Evolutionary conservation across 352 stramenopile genomes (phyloP), one percentile per base, ranked within the genome.

Genomic region (Pythium coloratum): DNA sequence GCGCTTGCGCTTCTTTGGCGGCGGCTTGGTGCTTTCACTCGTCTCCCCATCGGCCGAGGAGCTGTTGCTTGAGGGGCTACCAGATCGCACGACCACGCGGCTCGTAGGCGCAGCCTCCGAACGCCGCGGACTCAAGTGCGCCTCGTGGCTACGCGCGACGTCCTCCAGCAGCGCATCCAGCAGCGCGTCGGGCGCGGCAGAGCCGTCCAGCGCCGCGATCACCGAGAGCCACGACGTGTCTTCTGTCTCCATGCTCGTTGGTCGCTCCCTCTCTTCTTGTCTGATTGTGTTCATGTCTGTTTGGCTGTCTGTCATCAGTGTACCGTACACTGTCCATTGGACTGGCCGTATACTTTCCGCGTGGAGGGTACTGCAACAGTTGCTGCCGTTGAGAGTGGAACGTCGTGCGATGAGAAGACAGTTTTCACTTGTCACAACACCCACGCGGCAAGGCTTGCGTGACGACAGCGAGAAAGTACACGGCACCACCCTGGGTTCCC

Each of bases 1-100:
- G 32, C 58, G 58, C n/a, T 50, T 64, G 8, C 58, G 58, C 46
- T 56, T 64, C 7, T 33, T 30, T 5, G 44, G 33, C 26, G 58
- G 36, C 2, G 36, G 36, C 36, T 42, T 42, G 5, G 36, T 10
- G n/a, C 26, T 13, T 40, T 9, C 16, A 30, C 28, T 9, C 18
- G 7, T 14, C 24, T 55, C 49, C 4, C 49, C 32, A 33, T 55
- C 49, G 13, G 14, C 24, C 32, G 49, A 34, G 6, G 49, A 55
- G 49, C 32, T 33, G 12, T 3, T 12, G 4, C 8, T 32, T 24
- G 49, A 53, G 3, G 46, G 46, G 46, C 46, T 53, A 5, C 10
- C 5, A 2, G 8, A 6, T 14, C 18, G 8, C 44, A 12, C 18
- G 44, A 56, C 50, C 6, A 6, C 38, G 2, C 24, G 24, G 13